Conservation (phyloP, 345 rosid species). For the Corchorus olitorius region DNA sequence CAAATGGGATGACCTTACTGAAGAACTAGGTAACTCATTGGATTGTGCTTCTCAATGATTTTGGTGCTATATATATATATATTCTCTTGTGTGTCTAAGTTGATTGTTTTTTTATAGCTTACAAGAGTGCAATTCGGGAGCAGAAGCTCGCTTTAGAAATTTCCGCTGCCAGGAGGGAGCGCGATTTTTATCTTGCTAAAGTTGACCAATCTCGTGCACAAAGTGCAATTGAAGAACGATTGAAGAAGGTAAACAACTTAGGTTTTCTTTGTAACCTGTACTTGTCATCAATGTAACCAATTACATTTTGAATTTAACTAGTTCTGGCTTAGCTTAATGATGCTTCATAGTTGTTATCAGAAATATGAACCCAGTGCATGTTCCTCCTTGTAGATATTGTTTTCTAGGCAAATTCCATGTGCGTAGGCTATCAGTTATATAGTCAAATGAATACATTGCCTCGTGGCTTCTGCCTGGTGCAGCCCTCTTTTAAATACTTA, state of each 20-base stretch:
- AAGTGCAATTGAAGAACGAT: conserved; percentile 69
- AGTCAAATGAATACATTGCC: background rate
- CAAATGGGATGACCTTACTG: conserved; percentile 95
- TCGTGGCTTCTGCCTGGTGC: no score
- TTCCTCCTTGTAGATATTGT: background rate
- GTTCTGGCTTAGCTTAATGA: background rate
- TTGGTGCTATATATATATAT: background rate
- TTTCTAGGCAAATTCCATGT: background rate
- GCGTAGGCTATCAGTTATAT: background rate
- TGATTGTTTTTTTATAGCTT: conserved; percentile 55
- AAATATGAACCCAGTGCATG: background rate
- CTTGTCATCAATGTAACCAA: background rate
- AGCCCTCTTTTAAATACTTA: no score
- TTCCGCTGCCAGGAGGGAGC: conserved; percentile 90
- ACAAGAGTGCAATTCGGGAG: conserved; percentile 74
- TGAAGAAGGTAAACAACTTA: conserved; percentile 62
- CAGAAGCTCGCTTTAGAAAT: conserved; percentile 82
- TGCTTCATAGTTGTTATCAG: background rate
- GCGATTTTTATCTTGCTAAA: conserved; percentile 79
- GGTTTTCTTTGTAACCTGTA: background rate
- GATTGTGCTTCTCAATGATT: background rate
- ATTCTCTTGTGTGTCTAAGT: conserved; percentile 22
- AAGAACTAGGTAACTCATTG: conserved; percentile 67
- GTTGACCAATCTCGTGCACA: conserved; percentile 73
- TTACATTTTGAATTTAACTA: background rate